Conservation (phyloP, 371 early-diverging fungal species). For the Mucor irregularis region DNA sequence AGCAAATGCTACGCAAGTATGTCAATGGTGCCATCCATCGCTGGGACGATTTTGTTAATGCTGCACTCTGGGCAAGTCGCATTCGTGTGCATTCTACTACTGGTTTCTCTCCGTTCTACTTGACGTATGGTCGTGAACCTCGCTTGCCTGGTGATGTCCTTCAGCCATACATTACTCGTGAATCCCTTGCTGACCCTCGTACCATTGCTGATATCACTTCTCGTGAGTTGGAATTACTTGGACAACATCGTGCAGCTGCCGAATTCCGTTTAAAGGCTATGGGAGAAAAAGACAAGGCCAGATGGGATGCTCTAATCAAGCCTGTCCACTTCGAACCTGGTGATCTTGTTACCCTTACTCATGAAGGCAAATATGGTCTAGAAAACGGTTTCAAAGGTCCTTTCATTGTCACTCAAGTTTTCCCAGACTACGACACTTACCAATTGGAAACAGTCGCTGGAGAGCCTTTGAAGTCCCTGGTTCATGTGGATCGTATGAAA, state of each 20-base stretch:
- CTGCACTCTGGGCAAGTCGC: conserved; percentile 18
- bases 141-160: conserved; percentile 10
- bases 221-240: not conserved
- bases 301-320: conserved; percentile 9
- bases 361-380: conserved; percentile 5
- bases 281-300: conserved; percentile 4
- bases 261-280: not conserved
- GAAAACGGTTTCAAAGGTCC: conserved; percentile 14
- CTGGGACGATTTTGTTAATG: not conserved
- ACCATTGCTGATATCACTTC: not conserved
- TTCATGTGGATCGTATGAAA: conserved; percentile 4
- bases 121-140: conserved; percentile 23
- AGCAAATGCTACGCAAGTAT: conserved; percentile 17
- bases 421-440: not conserved
- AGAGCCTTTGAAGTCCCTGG: conserved; percentile 4
- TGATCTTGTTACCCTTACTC: not conserved
- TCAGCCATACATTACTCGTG: not conserved
- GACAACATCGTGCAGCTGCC: conserved; percentile 1
- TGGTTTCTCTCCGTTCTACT: conserved; percentile 12
- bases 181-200: not conserved
- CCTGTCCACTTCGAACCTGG: not conserved
- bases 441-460: conserved; percentile 2
- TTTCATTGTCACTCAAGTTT: not conserved
- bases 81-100: conserved; percentile 11
- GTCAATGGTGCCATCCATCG: not conserved